Percentiles rank a stretch among this genome's conserved stretches.
Evolutionary conservation across 2,329 filamentous ascomycete genomes (phyloP).

Genomic region (Exophiala sp.): DNA sequence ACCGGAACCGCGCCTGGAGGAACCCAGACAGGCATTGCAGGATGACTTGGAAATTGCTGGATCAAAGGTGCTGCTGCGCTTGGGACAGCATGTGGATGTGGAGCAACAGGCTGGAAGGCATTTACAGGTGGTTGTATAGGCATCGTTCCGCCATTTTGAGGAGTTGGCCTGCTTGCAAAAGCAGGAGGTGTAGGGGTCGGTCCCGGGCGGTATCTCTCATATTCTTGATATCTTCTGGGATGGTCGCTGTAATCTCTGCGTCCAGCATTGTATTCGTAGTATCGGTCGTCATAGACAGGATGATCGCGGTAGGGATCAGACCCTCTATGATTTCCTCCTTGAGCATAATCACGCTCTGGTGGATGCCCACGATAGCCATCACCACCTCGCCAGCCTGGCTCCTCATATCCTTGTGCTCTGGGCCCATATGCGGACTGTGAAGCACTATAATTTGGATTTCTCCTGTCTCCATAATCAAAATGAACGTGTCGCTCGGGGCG

Average conservation of each 20-base stretch:
- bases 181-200: not conserved
- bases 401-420: too few relatives aligned
- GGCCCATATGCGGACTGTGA: too few relatives aligned
- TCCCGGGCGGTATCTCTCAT: conserved; percentile 2
- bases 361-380: not conserved
- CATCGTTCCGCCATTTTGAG: not conserved
- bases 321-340: not conserved
- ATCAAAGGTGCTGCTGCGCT: not conserved
- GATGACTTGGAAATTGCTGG: conserved; percentile 1
- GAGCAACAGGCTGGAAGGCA: not conserved
- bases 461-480: conserved; percentile 19
- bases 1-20: conserved; percentile 1
- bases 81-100: not conserved
- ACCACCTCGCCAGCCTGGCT: conserved; percentile 3
- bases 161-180: not conserved
- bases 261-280: conserved; percentile 11
- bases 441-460: not conserved
- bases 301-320: conserved; percentile 13
- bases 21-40: conserved; percentile 4
- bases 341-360: not conserved
- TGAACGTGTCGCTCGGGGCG: conserved; percentile 16
- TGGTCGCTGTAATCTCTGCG: conserved; percentile 7
- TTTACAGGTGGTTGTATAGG: not conserved
- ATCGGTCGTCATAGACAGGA: not conserved
- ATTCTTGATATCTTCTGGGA: conserved; percentile 1